These are phyloP conservation scores for Elongisporangium undulatum DNA, from an alignment of 352 stramenopile species.

Conservation along the genomic window DNA sequence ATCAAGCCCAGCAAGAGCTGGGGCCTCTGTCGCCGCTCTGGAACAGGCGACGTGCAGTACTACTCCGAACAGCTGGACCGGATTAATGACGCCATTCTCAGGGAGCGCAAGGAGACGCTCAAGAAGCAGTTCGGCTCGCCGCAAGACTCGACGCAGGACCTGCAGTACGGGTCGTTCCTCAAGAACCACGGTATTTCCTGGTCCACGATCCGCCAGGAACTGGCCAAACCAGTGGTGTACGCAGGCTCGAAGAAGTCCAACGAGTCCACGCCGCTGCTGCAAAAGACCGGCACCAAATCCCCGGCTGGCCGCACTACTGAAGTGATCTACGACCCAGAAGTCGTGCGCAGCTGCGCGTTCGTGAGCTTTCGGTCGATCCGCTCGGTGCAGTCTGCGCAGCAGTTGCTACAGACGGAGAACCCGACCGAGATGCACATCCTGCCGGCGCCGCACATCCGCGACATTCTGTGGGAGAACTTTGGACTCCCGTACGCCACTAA, in stretches of 20 bases:
- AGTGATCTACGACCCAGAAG: constrained; percentile 26
- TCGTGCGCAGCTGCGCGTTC: constrained; percentile 70
- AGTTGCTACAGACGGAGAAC: constrained; percentile 58
- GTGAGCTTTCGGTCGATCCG: constrained; percentile 75
- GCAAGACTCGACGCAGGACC: constrained; percentile 14
- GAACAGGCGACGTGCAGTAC: constrained; percentile 27
- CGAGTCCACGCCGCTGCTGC: constrained; percentile 7
- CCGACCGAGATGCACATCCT: constrained; percentile 45
- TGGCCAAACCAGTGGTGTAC: background rate
- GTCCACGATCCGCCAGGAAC: background rate
- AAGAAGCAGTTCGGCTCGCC: constrained; percentile 3
- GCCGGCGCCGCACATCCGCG: constrained; percentile 48
- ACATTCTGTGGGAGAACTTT: constrained; percentile 81
- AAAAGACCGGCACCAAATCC: constrained; percentile 4
- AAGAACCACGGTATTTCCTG: background rate
- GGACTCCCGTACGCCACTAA: constrained; percentile 49
- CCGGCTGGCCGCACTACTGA: constrained; percentile 5
- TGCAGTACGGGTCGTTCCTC: constrained; percentile 1
- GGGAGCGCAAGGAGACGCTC: constrained; percentile 6
- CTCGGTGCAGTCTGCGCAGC: constrained; percentile 65
- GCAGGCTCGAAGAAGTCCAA: background rate
- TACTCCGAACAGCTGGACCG: constrained; percentile 48
- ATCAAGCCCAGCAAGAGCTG: constrained; percentile 39
- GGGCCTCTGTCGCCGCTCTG: constrained; percentile 23
- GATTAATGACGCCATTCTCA: constrained; percentile 50